These are phyloP conservation scores for Magnaporthiopsis incrustans DNA, from an alignment of 2,329 filamentous ascomycete species.

Conservation along the genomic window DNA sequence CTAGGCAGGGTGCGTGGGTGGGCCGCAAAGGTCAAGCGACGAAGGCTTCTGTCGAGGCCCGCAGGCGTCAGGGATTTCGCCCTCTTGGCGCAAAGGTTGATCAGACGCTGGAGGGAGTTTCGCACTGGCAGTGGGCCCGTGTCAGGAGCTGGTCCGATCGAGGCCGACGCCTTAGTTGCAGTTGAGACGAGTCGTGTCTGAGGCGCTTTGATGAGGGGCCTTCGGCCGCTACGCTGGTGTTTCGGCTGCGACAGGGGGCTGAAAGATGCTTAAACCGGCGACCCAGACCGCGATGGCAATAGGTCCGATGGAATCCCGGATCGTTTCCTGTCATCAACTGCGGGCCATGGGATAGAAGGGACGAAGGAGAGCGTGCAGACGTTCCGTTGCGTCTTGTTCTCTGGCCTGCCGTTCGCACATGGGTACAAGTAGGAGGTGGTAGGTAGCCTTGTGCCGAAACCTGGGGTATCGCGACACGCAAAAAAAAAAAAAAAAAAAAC, in stretches of 20 bases:
- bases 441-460: not conserved
- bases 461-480: not conserved
- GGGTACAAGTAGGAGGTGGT: too few relatives aligned
- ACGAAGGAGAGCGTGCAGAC: not conserved
- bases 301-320: not conserved
- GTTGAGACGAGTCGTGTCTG: constrained; percentile 38
- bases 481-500: not conserved
- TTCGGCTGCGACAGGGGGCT: constrained; percentile 28
- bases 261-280: constrained; percentile 5
- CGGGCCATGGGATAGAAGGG: not conserved
- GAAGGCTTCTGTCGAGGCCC: not conserved
- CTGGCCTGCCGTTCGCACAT: not conserved
- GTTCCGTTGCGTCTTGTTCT: not conserved
- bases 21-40: constrained; percentile 1
- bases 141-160: constrained; percentile 25
- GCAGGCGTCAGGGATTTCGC: not conserved
- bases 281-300: not conserved
- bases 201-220: constrained; percentile 32
- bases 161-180: constrained; percentile 16
- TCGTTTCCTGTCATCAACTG: not conserved
- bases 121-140: constrained; percentile 28
- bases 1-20: constrained; percentile 7
- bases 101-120: constrained; percentile 40
- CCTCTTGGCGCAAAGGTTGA: constrained; percentile 10
- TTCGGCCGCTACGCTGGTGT: constrained; percentile 25